Conservation (phyloP, 345 rosid genomes). For the Diplotaxis tenuifolia region DNA sequence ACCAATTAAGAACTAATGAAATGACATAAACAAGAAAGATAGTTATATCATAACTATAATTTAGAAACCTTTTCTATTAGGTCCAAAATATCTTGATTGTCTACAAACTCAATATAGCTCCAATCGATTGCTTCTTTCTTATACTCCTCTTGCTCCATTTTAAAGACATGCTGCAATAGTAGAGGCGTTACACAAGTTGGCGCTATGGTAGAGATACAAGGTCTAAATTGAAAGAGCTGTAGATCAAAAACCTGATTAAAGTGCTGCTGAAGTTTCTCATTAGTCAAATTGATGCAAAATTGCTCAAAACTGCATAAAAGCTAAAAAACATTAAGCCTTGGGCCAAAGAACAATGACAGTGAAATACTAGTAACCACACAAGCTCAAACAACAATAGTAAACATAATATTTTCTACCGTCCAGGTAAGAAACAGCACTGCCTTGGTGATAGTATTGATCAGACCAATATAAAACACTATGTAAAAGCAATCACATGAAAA, state of each 20-base stretch:
- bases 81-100: conserved; percentile 90
- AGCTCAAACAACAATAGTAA: conserved; percentile 18
- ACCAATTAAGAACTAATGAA: conserved; percentile 8
- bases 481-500: conserved; percentile 12
- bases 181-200: conserved; percentile 27
- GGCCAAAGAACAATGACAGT: conserved; percentile 2
- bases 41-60: not conserved
- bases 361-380: not conserved
- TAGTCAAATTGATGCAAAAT: conserved; percentile 98
- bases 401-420: not conserved
- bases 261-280: conserved; percentile 98
- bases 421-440: conserved; percentile 14
- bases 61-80: conserved; percentile 96
- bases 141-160: conserved; percentile 99
- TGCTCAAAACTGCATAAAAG: conserved; percentile 89
- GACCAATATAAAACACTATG: conserved; percentile 8
- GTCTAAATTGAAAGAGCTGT: not conserved
- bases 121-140: conserved; percentile 87
- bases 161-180: conserved; percentile 89
- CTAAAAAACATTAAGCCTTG: conserved; percentile 29
- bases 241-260: conserved; percentile 85
- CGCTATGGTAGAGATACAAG: conserved; percentile 16
- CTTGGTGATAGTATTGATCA: conserved; percentile 21
- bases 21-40: conserved; percentile 11
- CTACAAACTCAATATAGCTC: conserved; percentile 99